Percentiles rank a stretch among this genome's conserved stretches.
Evolutionary conservation across 169 alveolate species (phyloP).

Genomic region (Pseudocohnilembus persalinus): DNA sequence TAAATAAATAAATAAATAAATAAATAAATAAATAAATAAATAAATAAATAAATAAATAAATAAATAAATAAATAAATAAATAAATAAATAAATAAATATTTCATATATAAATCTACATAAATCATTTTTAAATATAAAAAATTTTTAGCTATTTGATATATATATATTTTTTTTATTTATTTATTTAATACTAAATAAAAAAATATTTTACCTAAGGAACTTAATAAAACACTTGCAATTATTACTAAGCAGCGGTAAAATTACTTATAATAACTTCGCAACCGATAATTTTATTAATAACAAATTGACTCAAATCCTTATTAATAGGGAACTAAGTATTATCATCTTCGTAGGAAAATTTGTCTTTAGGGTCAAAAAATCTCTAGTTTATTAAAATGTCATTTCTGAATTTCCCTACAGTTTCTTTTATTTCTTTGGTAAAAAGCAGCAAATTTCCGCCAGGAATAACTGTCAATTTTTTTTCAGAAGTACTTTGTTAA

Average conservation of each 20-base stretch:
- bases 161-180: too few species aligned
- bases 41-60: too few species aligned
- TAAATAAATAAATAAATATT: too few species aligned
- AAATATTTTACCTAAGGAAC: conserved; percentile 11
- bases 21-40: neutral
- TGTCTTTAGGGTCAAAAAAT: conserved; percentile 48
- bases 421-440: conserved; percentile 70
- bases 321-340: conserved; percentile 33
- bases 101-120: too few species aligned
- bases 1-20: neutral
- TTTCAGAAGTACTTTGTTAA: conserved; percentile 47
- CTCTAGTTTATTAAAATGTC: conserved; percentile 49
- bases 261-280: conserved; percentile 70
- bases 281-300: conserved; percentile 31
- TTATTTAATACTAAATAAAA: too few species aligned
- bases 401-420: conserved; percentile 38
- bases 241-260: conserved; percentile 42
- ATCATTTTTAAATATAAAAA: too few species aligned
- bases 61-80: too few species aligned
- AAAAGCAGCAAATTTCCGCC: conserved; percentile 50
- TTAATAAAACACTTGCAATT: conserved; percentile 38
- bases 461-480: conserved; percentile 55
- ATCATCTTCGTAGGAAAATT: conserved; percentile 18
- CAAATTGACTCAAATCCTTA: conserved; percentile 37
- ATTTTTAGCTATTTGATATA: too few species aligned